Percentiles rank a stretch among this genome's conserved stretches.
These are phyloP conservation scores for Colletotrichum cordylinicola DNA, from an alignment of 2,329 filamentous ascomycete genomes.

Conservation along the genomic window DNA sequence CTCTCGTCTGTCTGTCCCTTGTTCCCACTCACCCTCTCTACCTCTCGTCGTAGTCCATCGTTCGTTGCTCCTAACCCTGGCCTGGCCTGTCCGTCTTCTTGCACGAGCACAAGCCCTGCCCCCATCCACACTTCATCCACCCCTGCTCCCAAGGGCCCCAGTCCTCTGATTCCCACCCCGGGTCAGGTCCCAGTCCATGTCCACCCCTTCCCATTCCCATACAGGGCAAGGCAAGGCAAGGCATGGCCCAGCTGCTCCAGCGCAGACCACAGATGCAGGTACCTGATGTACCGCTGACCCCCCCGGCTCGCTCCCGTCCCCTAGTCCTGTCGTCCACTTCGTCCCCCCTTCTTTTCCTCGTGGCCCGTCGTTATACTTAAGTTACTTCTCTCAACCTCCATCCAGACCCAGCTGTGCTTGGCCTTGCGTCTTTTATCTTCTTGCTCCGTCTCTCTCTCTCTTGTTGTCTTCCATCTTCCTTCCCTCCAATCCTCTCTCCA, in stretches of 20 bases:
- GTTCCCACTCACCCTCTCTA: not conserved
- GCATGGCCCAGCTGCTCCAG: not conserved
- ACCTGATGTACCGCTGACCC: not conserved
- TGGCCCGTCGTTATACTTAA: conserved; percentile 20
- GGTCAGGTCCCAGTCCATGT: not conserved
- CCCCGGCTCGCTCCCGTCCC: conserved; percentile 7
- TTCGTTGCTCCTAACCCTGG: not conserved
- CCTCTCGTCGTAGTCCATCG: not conserved
- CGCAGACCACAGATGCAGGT: not conserved
- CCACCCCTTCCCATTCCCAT: not conserved
- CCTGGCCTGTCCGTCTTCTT: not conserved
- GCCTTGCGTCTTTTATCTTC: conserved; percentile 17
- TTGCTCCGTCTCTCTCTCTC: conserved; percentile 17
- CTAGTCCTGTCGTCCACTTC: not conserved
- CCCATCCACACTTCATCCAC: not conserved
- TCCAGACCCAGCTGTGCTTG: conserved; percentile 13
- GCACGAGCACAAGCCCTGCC: conserved; percentile 1
- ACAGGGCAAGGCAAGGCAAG: not conserved
- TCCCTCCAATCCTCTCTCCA: not conserved
- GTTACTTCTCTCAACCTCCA: conserved; percentile 18
- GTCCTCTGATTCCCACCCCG: not conserved
- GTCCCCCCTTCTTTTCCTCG: not conserved
- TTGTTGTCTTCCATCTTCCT: not conserved
- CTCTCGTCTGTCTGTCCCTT: not conserved
- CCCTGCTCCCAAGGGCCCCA: not conserved